Evolutionary conservation across 306 rosid genomes (phyloP), one percentile per base, ranked within the genome.

Genomic region (Trichosanthes cucumerina): DNA sequence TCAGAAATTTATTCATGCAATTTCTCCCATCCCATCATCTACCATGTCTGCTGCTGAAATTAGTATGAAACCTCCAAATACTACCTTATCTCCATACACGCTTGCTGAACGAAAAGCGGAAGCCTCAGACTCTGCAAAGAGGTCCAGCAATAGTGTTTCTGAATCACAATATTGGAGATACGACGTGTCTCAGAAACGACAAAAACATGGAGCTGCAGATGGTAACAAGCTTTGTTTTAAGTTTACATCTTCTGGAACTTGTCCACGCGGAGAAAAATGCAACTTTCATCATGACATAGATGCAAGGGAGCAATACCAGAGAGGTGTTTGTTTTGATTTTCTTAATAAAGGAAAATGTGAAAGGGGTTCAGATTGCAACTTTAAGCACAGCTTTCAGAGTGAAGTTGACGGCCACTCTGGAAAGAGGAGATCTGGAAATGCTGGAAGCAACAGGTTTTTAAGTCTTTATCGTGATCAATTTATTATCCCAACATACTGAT

Each of bases 111-210:
- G 66, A 54, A 72, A 78, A 64, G 59, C 65, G 64, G 78, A 87
- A 75, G 82, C 85, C 19, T 78, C 77, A 28, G 97, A 89, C 41
- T 68, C 86, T 39, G 44, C 86, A 38, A 95, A 92, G 90, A 89
- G 96, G 87, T 75, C 91, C 41, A 82, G 80, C 31, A 90, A 88
- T 49, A 72, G 64, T 78, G 78, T 77, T 77, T 78, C 90, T 80
- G 97, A 95, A 83, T 81, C 93, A 69, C 99, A 95, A 68, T 89
- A 87, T 85, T 95, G 99, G 99, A 95, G 99, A 84, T 95, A 91
- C 76, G 99, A 92, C 81, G 97, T 91, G 83, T 80, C 97, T 33
- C 90, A 86, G 70, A 95, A 95, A 87, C 88, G 96, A 64, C 97
- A 81, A 84, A 92, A 86, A 83, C 82, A 85, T 78, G 97, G 87